Percentiles rank a stretch among this genome's conserved stretches.
phyloP scores from a whole-genome alignment of 2,329 filamentous ascomycete genomes.

The Penicillium italicum region DNA sequence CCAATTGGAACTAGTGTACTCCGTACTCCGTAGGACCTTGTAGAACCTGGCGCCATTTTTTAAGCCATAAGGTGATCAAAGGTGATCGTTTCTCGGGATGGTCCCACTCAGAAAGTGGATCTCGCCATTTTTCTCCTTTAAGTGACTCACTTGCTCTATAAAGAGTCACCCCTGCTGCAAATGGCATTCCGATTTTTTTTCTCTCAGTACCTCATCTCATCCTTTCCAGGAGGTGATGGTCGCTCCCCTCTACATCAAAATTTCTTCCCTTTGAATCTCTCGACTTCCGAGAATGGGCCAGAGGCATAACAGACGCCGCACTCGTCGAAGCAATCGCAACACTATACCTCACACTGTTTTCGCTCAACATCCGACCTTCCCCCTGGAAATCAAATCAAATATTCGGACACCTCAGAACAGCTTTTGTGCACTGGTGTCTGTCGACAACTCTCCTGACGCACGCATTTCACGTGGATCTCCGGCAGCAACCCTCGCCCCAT shows the following conservation, averaged over 20 bases:
- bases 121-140: slow-evolving; percentile 6
- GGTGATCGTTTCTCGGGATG: slow-evolving; percentile 20
- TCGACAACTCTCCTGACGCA: slow-evolving; percentile 16
- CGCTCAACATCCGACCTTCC: slow-evolving; percentile 1
- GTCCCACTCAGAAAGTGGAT: slow-evolving; percentile 19
- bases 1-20: slow-evolving; percentile 1
- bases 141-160: slow-evolving; percentile 25
- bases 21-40: background rate
- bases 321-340: slow-evolving; percentile 38
- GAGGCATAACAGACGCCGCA: slow-evolving; percentile 47
- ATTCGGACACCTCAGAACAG: slow-evolving; percentile 7
- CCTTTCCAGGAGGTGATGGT: slow-evolving; percentile 38
- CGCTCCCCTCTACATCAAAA: slow-evolving; percentile 31
- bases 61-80: slow-evolving; percentile 11
- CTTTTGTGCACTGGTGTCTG: slow-evolving; percentile 18
- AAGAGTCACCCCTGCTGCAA: slow-evolving; percentile 16
- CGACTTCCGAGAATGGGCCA: slow-evolving; percentile 40
- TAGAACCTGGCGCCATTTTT: slow-evolving; percentile 5
- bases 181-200: background rate
- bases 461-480: slow-evolving; percentile 25
- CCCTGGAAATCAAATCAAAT: slow-evolving; percentile 2
- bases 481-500: slow-evolving; percentile 33
- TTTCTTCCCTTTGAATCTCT: slow-evolving; percentile 2
- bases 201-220: slow-evolving; percentile 34
- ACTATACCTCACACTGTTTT: slow-evolving; percentile 2